phyloP scores from a whole-genome alignment of 2,329 filamentous ascomycete genomes.

The Calcarisporium arbuscula region DNA sequence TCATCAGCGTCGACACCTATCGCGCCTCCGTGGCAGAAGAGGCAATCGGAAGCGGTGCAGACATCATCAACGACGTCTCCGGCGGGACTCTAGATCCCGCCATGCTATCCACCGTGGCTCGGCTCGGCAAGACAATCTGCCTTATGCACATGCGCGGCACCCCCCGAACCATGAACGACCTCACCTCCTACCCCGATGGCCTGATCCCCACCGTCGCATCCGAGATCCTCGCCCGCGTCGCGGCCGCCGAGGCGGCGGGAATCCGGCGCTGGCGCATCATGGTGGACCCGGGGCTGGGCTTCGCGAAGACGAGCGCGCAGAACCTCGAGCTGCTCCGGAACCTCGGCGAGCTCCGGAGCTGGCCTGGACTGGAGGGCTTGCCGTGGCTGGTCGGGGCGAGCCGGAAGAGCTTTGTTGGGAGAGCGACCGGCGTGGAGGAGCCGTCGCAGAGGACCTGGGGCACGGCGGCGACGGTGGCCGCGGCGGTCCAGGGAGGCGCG shows the following conservation, averaged over 20 bases:
- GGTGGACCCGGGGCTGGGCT: constrained; percentile 88
- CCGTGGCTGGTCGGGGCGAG: constrained; percentile 89
- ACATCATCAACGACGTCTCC: constrained; percentile 93
- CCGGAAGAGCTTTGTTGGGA: constrained; percentile 83
- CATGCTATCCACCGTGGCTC: constrained; percentile 78
- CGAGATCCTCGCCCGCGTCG: constrained; percentile 66
- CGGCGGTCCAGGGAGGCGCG: constrained; percentile 78
- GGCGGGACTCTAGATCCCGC: constrained; percentile 69
- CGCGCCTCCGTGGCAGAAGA: constrained; percentile 74
- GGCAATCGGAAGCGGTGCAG: constrained; percentile 71
- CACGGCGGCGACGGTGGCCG: constrained; percentile 81
- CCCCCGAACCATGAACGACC: constrained; percentile 69
- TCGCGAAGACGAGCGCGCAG: constrained; percentile 77
- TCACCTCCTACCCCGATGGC: constrained; percentile 63
- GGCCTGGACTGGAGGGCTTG: constrained; percentile 59
- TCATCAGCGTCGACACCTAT: constrained; percentile 90
- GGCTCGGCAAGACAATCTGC: constrained; percentile 69
- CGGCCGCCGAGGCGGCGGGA: constrained; percentile 70
- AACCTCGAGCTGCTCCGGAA: constrained; percentile 74
- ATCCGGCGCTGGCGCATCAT: constrained; percentile 91
- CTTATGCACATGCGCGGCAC: constrained; percentile 94
- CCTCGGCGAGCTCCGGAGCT: constrained; percentile 56
- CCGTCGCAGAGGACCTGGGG: constrained; percentile 71
- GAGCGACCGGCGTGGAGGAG: constrained; percentile 67
- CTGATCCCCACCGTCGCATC: constrained; percentile 57